Evolutionary conservation across 2,329 filamentous ascomycete species (phyloP).

Genomic region (Fusarium brevicatenulatum): DNA sequence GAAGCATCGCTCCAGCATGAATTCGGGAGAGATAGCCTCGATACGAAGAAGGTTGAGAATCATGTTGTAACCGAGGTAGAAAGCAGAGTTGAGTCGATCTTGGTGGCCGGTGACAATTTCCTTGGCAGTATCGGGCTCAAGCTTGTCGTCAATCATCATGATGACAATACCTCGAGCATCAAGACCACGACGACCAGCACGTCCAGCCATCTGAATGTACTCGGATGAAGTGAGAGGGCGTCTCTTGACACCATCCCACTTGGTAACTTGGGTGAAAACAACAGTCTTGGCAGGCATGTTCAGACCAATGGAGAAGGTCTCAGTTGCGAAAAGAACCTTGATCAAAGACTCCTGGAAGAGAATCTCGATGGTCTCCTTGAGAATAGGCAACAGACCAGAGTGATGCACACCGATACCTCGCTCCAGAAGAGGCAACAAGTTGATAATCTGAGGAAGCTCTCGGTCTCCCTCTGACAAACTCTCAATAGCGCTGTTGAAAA

Average conservation of each 20-base stretch:
- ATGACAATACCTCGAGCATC: slow-evolving; percentile 99
- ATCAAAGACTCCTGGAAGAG: slow-evolving; percentile 97
- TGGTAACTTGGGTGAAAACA: slow-evolving; percentile 96
- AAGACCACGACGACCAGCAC: slow-evolving; percentile 94
- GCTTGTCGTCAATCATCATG: slow-evolving; percentile 98
- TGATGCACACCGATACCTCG: slow-evolving; percentile 98
- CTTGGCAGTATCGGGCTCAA: slow-evolving; percentile 94
- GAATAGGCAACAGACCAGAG: slow-evolving; percentile 90
- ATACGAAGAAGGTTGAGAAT: slow-evolving; percentile 95
- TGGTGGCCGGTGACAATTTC: slow-evolving; percentile 96
- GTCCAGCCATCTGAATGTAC: slow-evolving; percentile 98
- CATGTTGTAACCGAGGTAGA: slow-evolving; percentile 99
- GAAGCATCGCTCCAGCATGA: slow-evolving; percentile 98
- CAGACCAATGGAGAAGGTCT: slow-evolving; percentile 97
- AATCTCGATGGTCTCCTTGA: slow-evolving; percentile 99
- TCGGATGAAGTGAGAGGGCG: slow-evolving; percentile 93
- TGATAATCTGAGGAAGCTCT: slow-evolving; percentile 86
- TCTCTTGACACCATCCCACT: slow-evolving; percentile 85
- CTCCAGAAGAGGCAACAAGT: slow-evolving; percentile 87
- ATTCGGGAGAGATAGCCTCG: slow-evolving; percentile 99
- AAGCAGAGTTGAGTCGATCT: slow-evolving; percentile 96
- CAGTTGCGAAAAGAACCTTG: slow-evolving; percentile 97
- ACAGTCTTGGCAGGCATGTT: slow-evolving; percentile 99
- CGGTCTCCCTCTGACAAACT: slow-evolving; percentile 93
- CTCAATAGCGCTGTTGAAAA: slow-evolving; percentile 93